A percentile compares a stretch with the other conserved stretches of the same genome.
Conservation (phyloP, 371 early-diverging fungal genomes). For the Zychaea mexicana region DNA sequence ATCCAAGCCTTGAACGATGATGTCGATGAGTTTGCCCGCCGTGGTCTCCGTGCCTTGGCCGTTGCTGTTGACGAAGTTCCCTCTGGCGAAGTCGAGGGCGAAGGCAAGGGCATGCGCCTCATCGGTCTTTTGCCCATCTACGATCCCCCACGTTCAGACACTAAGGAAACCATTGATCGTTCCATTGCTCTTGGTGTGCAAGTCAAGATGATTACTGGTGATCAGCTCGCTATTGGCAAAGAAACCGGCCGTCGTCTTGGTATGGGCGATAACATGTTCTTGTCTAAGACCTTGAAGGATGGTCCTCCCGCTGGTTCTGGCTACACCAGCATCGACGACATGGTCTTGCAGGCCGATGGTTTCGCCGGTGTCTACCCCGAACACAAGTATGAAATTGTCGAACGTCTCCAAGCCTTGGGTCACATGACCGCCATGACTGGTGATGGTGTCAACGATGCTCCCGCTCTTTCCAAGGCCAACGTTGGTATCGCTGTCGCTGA, state of each 20-base stretch:
- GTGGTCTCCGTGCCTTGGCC: conserved; percentile 81
- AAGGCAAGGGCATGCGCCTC: conserved; percentile 60
- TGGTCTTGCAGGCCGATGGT: conserved; percentile 72
- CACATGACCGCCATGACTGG: conserved; percentile 89
- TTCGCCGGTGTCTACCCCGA: conserved; percentile 91
- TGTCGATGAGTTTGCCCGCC: conserved; percentile 68
- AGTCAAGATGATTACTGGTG: conserved; percentile 94
- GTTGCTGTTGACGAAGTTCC: conserved; percentile 67
- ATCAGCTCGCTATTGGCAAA: conserved; percentile 86
- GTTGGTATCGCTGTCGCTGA: conserved; percentile 81
- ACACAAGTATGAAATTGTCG: conserved; percentile 89
- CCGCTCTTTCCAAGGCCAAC: conserved; percentile 83
- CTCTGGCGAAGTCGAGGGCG: conserved; percentile 50
- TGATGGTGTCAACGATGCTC: conserved; percentile 95
- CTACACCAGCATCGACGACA: conserved; percentile 73
- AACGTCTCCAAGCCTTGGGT: conserved; percentile 76
- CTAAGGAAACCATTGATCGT: conserved; percentile 78
- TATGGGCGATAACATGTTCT: conserved; percentile 69
- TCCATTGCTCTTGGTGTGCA: conserved; percentile 82
- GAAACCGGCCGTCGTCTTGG: conserved; percentile 73
- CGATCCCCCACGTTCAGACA: conserved; percentile 85
- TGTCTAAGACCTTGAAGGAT: conserved; percentile 70
- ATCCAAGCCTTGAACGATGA: conserved; percentile 52
- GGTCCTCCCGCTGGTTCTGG: conserved; percentile 65
- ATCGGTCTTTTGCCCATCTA: conserved; percentile 74